phyloP scores from a whole-genome alignment of 192 early-diverging fungal genomes.

The Linnemannia zychae region DNA sequence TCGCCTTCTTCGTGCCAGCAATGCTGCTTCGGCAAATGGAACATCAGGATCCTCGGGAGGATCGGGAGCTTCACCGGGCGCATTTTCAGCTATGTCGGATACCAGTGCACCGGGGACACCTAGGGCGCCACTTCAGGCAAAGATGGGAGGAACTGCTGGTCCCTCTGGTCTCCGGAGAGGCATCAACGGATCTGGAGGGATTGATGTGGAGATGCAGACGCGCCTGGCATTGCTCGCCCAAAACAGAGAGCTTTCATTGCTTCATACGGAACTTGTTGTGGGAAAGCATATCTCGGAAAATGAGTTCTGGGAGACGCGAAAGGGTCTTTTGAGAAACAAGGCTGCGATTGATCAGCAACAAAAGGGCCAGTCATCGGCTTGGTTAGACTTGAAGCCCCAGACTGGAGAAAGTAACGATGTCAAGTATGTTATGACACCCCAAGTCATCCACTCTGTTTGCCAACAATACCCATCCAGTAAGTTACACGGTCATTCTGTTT shows the following conservation, averaged over 20 bases:
- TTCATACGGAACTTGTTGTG: slow-evolving; percentile 86
- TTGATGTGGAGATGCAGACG: slow-evolving; percentile 68
- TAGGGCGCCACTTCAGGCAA: slow-evolving; percentile 35
- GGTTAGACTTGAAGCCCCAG: slow-evolving; percentile 74
- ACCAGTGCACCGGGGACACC: slow-evolving; percentile 57
- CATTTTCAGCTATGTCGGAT: slow-evolving; percentile 23
- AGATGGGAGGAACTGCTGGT: slow-evolving; percentile 14
- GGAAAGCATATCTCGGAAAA: slow-evolving; percentile 85
- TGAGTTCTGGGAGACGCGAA: slow-evolving; percentile 94
- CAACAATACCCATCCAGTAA: slow-evolving; percentile 86
- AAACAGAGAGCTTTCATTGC: slow-evolving; percentile 73
- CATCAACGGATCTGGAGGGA: slow-evolving; percentile 49
- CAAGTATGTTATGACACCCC: slow-evolving; percentile 90
- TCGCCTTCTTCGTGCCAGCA: slow-evolving; percentile 21
- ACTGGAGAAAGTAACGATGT: slow-evolving; percentile 83
- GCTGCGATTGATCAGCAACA: slow-evolving; percentile 77
- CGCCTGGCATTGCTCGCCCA: slow-evolving; percentile 75
- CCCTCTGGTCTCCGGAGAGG: slow-evolving; percentile 21
- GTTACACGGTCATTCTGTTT: not conserved
- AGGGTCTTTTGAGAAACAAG: slow-evolving; percentile 82
- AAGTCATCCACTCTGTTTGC: slow-evolving; percentile 90
- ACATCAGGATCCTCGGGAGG: not conserved
- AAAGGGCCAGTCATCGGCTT: slow-evolving; percentile 83
- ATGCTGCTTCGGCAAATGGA: slow-evolving; percentile 3
- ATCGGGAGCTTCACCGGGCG: slow-evolving; percentile 6